Evolutionary conservation across 495 filamentous ascomycete genomes (phyloP).

Genomic region (Talaromyces trachyspermus): DNA sequence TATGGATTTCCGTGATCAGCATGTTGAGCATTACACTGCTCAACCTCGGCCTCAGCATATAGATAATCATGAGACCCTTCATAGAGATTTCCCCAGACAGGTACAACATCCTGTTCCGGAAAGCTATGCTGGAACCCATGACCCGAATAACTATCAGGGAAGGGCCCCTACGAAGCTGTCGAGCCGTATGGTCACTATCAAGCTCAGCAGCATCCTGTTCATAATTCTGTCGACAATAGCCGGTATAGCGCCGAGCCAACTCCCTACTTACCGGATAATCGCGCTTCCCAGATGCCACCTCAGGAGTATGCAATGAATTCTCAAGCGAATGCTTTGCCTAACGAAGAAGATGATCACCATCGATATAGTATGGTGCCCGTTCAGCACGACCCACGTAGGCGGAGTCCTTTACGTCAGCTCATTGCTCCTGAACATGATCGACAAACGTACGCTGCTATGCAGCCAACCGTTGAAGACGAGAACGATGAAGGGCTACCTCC

Average conservation of each 20-base stretch:
- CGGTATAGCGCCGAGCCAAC: constrained; percentile 16
- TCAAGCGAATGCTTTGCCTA: neutral
- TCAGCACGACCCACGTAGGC: constrained; percentile 17
- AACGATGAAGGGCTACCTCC: constrained; percentile 47
- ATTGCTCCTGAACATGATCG: constrained; percentile 23
- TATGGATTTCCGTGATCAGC: neutral
- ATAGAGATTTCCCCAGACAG: neutral
- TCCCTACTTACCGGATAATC: constrained; percentile 14
- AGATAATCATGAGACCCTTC: neutral
- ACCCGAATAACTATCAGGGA: neutral
- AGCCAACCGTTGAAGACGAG: constrained; percentile 63
- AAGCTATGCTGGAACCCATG: neutral
- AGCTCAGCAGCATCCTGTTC: neutral
- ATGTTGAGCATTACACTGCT: neutral
- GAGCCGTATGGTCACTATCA: constrained; percentile 2
- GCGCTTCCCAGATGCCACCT: neutral
- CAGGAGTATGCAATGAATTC: neutral
- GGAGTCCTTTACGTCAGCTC: constrained; percentile 14
- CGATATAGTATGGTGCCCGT: constrained; percentile 17
- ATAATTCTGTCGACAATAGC: neutral
- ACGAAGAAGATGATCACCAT: constrained; percentile 6
- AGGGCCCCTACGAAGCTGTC: neutral
- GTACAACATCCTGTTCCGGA: neutral
- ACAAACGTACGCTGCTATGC: constrained; percentile 48
- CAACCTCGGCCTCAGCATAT: neutral